Percentiles rank a stretch among this genome's conserved stretches.
Evolutionary conservation across 768 basidiomycete genomes (phyloP).

Genomic region (Steccherinum ochraceum): DNA sequence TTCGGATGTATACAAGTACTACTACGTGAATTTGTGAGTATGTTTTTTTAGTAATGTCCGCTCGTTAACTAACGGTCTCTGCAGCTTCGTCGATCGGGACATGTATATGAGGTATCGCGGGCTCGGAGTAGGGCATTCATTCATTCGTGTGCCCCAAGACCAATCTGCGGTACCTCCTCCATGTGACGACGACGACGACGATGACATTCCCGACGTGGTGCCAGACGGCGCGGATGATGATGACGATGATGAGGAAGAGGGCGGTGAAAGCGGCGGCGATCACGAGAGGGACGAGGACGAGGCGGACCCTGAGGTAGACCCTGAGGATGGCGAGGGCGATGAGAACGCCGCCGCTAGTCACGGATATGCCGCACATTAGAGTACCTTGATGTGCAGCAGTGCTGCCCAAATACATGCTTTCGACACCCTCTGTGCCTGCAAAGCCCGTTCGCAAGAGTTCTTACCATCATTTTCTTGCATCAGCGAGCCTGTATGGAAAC

Average conservation of each 20-base stretch:
- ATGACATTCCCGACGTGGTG: neutral
- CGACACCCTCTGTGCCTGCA: no score
- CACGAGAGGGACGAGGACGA: neutral
- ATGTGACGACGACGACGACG: neutral
- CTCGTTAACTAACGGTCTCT: neutral
- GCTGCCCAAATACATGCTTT: no score
- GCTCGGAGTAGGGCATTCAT: conserved; percentile 6
- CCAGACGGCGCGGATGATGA: neutral
- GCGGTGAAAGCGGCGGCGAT: neutral
- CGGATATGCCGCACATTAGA: no score
- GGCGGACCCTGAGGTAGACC: neutral
- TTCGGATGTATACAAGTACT: neutral
- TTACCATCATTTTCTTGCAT: no score
- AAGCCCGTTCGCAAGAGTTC: no score
- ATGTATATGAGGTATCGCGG: conserved; percentile 10
- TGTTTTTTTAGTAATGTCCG: neutral
- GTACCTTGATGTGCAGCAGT: no score
- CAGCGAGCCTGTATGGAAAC: no score
- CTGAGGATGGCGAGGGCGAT: neutral
- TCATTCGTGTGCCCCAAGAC: neutral
- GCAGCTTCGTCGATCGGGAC: conserved; percentile 10
- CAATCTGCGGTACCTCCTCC: no score
- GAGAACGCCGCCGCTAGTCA: no score
- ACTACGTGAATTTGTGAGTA: conserved; percentile 6
- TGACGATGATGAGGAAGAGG: neutral